These are phyloP conservation scores for Ceratobasidium papillatum DNA, from an alignment of 1,284 basidiomycete species.

Conservation along the genomic window DNA sequence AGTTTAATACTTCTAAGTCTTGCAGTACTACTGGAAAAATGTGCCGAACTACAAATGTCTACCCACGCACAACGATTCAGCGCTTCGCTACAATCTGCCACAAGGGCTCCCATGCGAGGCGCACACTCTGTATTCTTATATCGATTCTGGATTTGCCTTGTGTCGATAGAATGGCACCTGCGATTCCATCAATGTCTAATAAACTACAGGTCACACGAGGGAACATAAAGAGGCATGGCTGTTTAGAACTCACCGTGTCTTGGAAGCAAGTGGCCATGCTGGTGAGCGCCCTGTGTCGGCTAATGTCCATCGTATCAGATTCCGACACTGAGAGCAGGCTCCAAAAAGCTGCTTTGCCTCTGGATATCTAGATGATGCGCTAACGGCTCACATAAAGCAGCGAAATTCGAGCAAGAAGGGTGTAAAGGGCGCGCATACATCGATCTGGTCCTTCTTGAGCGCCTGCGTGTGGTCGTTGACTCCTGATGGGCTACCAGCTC, in stretches of 20 bases:
- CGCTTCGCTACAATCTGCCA: neutral
- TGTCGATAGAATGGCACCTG: neutral
- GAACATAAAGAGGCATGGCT: neutral
- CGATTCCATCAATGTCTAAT: constrained; percentile 21
- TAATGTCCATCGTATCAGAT: constrained; percentile 20
- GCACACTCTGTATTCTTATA: neutral
- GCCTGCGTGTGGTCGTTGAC: constrained; percentile 29
- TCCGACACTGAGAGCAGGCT: neutral
- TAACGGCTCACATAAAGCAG: neutral
- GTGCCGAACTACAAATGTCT: too few relatives aligned
- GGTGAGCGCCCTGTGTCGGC: constrained; percentile 16
- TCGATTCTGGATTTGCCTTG: neutral
- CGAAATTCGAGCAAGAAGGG: constrained; percentile 8
- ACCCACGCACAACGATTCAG: neutral
- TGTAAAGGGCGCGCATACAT: constrained; percentile 28
- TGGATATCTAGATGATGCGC: constrained; percentile 2
- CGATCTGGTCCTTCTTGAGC: constrained; percentile 9
- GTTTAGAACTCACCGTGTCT: constrained; percentile 7
- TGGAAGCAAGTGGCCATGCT: constrained; percentile 4
- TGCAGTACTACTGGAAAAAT: too few relatives aligned
- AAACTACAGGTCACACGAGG: constrained; percentile 14
- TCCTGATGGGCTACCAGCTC: constrained; percentile 29
- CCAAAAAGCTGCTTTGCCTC: constrained; percentile 22
- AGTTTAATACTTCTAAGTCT: too few relatives aligned
- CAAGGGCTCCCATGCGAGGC: neutral